These are phyloP conservation scores for Silene uniflora DNA, from an alignment of 148 eudicot genomes.

Conservation along the genomic window DNA sequence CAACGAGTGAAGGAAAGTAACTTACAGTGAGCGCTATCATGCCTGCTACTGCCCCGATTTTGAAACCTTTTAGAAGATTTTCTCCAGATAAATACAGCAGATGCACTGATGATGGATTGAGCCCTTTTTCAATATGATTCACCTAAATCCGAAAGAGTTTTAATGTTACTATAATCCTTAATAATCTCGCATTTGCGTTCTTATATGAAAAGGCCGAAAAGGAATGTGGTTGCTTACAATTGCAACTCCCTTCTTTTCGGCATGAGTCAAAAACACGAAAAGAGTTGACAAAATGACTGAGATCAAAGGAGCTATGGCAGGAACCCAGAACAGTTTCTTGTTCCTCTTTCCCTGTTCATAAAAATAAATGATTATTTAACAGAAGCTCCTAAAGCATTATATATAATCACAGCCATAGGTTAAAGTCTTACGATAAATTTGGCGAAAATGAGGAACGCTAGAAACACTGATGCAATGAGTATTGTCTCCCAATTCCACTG, in stretches of 20 bases:
- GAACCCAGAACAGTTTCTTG: constrained; percentile 55
- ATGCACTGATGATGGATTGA: constrained; percentile 54
- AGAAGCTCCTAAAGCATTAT: neutral
- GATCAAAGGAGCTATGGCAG: constrained; percentile 52
- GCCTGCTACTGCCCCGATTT: constrained; percentile 75
- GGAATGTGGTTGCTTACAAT: constrained; percentile 38
- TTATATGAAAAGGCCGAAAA: neutral
- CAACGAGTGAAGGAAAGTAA: neutral
- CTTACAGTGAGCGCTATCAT: constrained; percentile 75
- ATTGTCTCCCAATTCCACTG: constrained; percentile 96
- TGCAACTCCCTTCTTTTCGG: constrained; percentile 56
- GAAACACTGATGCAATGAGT: constrained; percentile 61
- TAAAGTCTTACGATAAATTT: constrained; percentile 60
- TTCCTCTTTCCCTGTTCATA: constrained; percentile 55
- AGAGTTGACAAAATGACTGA: constrained; percentile 50
- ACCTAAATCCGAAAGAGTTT: constrained; percentile 38
- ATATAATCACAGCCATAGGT: neutral
- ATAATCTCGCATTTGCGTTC: neutral
- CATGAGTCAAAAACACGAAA: constrained; percentile 55
- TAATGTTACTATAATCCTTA: neutral
- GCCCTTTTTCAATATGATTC: constrained; percentile 55
- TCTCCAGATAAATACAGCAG: constrained; percentile 54
- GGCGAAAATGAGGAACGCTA: constrained; percentile 61
- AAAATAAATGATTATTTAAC: neutral
- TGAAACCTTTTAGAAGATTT: constrained; percentile 53